These are phyloP conservation scores for Phlegmacium glaucopus DNA, from an alignment of 768 basidiomycete genomes.

Conservation along the genomic window DNA sequence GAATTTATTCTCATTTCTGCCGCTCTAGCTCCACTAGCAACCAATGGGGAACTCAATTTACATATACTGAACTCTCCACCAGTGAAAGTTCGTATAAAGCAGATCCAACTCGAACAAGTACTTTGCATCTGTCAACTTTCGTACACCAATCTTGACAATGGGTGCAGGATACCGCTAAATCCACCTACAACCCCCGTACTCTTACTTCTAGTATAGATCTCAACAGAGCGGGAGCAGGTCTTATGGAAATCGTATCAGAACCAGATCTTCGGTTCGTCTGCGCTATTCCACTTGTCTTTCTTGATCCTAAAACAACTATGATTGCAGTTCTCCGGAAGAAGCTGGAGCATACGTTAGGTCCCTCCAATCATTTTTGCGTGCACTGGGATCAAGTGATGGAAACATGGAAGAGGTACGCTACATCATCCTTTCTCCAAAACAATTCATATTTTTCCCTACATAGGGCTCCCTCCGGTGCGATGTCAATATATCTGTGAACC, in stretches of 20 bases:
- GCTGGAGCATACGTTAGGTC: constrained; percentile 83
- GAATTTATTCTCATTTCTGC: not conserved
- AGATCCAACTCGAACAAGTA: constrained; percentile 96
- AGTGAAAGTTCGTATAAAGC: constrained; percentile 74
- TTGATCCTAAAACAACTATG: constrained; percentile 21
- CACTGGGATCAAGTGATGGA: constrained; percentile 86
- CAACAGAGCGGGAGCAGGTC: constrained; percentile 83
- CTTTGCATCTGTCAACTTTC: constrained; percentile 7
- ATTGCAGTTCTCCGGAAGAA: constrained; percentile 72
- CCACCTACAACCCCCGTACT: constrained; percentile 53
- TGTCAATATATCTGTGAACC: constrained; percentile 90
- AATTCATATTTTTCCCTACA: not conserved
- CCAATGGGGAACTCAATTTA: constrained; percentile 51
- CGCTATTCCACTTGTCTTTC: not conserved
- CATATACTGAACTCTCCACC: constrained; percentile 33
- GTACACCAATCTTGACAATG: not conserved
- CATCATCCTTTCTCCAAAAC: not conserved
- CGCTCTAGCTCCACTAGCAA: constrained; percentile 72
- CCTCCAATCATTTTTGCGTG: constrained; percentile 76
- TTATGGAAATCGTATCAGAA: constrained; percentile 96
- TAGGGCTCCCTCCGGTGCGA: constrained; percentile 95
- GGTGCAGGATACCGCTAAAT: constrained; percentile 86
- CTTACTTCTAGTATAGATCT: constrained; percentile 70
- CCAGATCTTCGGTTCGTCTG: constrained; percentile 74
- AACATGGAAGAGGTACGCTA: constrained; percentile 92